phyloP scores from a whole-genome alignment of 805 yeast genomes.

The Wickerhamomyces alni region DNA sequence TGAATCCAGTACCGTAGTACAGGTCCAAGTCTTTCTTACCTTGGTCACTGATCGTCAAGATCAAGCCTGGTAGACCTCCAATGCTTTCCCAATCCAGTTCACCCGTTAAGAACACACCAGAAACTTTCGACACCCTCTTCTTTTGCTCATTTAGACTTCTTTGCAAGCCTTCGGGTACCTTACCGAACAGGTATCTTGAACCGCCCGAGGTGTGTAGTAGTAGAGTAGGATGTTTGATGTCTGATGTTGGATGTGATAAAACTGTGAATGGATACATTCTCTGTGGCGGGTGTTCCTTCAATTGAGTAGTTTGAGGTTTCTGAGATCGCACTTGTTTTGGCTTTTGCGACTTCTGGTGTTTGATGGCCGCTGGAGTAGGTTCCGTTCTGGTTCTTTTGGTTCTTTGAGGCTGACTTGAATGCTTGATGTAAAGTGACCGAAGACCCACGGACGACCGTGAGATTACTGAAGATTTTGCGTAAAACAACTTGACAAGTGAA shows the following conservation, averaged over 20 bases:
- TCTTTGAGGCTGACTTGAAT: not conserved
- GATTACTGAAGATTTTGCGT: not conserved
- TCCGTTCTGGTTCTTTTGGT: not conserved
- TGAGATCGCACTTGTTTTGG: too few species aligned
- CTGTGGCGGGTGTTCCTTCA: constrained; percentile 3
- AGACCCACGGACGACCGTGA: constrained; percentile 12
- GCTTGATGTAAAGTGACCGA: constrained; percentile 7
- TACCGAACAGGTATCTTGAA: constrained; percentile 62
- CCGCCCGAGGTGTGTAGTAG: constrained; percentile 34
- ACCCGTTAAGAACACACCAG: constrained; percentile 74
- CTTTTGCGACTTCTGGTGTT: not conserved
- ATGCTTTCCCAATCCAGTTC: constrained; percentile 67
- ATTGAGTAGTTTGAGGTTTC: too few species aligned
- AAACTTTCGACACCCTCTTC: constrained; percentile 49
- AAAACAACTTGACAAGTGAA: not conserved
- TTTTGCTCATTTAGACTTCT: constrained; percentile 60
- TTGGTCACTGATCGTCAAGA: constrained; percentile 77
- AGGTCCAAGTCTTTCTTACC: constrained; percentile 55
- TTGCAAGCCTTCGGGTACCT: constrained; percentile 82
- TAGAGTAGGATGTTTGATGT: constrained; percentile 50
- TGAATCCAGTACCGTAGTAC: constrained; percentile 41
- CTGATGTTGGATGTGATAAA: constrained; percentile 57
- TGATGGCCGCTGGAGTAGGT: too few species aligned
- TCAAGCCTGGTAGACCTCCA: constrained; percentile 90
- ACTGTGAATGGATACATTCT: constrained; percentile 46